Evolutionary conservation across 768 basidiomycete species (phyloP).

Genomic region (Steccherinum ochraceum): DNA sequence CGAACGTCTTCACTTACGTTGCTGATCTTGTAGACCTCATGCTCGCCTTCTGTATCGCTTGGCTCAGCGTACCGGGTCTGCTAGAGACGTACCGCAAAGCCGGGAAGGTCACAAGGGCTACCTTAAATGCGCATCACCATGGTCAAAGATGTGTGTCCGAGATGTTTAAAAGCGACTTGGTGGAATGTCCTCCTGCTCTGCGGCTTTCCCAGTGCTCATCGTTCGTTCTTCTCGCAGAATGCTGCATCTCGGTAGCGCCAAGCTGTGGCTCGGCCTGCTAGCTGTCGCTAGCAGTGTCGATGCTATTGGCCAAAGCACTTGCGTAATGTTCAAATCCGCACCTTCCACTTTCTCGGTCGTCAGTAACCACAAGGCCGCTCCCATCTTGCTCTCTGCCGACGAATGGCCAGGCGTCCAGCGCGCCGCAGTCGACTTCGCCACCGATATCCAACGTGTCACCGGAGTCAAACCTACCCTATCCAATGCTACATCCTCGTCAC

Average conservation of each 20-base stretch:
- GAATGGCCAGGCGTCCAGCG: constrained; percentile 62
- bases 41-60: neutral
- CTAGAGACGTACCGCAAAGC: neutral
- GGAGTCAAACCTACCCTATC: constrained; percentile 41
- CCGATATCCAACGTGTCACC: constrained; percentile 58
- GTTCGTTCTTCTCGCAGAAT: neutral
- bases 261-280: constrained; percentile 9
- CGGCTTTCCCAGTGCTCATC: neutral
- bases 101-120: neutral
- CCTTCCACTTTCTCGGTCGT: constrained; percentile 37
- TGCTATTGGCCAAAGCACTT: constrained; percentile 44
- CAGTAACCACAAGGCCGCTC: constrained; percentile 36
- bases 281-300: constrained; percentile 15
- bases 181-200: no score
- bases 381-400: constrained; percentile 44
- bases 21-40: neutral
- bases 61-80: neutral
- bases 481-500: constrained; percentile 38
- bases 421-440: constrained; percentile 52
- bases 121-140: neutral
- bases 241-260: neutral
- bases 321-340: constrained; percentile 36
- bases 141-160: no score
- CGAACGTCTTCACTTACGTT: neutral
- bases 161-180: no score